These are phyloP conservation scores for Phytophthora uliginosa DNA, from an alignment of 352 stramenopile species.

Conservation along the genomic window DNA sequence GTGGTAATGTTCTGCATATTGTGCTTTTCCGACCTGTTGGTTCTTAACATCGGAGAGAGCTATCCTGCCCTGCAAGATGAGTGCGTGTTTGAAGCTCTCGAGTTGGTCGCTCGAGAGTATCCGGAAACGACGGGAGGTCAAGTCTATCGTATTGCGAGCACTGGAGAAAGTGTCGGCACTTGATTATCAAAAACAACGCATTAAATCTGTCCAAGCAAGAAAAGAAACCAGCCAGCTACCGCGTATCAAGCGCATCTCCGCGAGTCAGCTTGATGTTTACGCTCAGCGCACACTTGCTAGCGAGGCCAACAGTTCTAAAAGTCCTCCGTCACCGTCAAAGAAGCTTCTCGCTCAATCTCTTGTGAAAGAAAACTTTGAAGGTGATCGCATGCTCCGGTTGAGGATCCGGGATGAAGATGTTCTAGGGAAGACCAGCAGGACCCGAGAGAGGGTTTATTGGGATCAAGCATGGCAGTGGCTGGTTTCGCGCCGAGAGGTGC, in stretches of 20 bases:
- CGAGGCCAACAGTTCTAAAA: not conserved
- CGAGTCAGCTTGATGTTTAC: conserved; percentile 52
- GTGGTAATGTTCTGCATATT: conserved; percentile 17
- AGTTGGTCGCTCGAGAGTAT: conserved; percentile 30
- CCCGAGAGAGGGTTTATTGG: conserved; percentile 43
- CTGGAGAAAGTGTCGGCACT: conserved; percentile 38
- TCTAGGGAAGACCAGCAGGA: conserved; percentile 42
- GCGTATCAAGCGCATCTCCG: conserved; percentile 50
- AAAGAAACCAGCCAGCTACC: conserved; percentile 25
- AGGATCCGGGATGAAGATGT: conserved; percentile 53
- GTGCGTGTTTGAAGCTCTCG: conserved; percentile 30
- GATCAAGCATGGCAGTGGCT: conserved; percentile 58
- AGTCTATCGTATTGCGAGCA: conserved; percentile 36
- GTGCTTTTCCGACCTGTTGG: conserved; percentile 41
- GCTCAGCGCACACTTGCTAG: conserved; percentile 27
- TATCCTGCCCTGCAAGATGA: conserved; percentile 33
- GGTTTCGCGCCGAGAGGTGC: conserved; percentile 19
- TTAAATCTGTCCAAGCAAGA: conserved; percentile 12
- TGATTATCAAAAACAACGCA: conserved; percentile 21
- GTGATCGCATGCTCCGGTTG: conserved; percentile 47
- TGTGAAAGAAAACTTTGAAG: conserved; percentile 30
- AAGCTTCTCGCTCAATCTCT: conserved; percentile 22
- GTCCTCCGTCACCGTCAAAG: conserved; percentile 19
- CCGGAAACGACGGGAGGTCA: conserved; percentile 18
- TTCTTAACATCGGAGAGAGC: conserved; percentile 28